phyloP scores from a whole-genome alignment of 2,329 filamentous ascomycete genomes.

The Arthrinium phaeospermum region DNA sequence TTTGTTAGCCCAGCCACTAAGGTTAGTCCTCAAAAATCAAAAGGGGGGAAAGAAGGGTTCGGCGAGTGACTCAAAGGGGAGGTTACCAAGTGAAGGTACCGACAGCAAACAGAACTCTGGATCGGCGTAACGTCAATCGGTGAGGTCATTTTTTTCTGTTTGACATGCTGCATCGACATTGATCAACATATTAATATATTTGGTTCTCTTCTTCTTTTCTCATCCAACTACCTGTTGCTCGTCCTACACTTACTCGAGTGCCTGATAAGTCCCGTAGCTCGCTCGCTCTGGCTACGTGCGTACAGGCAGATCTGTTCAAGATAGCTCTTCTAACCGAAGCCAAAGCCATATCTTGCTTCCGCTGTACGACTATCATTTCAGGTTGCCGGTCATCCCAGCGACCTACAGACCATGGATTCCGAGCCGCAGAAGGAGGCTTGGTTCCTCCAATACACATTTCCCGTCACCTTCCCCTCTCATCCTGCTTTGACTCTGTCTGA shows the following conservation, averaged over 20 bases:
- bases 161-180: not conserved
- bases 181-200: not conserved
- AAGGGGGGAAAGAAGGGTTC: not conserved
- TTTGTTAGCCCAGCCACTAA: not conserved
- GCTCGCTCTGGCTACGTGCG: not conserved
- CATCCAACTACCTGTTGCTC: not conserved
- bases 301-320: not conserved
- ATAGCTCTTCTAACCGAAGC: not conserved
- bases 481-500: not conserved
- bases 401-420: not conserved
- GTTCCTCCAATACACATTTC: constrained; percentile 11
- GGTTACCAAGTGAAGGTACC: not conserved
- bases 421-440: constrained; percentile 7
- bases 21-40: not conserved
- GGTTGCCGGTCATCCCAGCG: not conserved
- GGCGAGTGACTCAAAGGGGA: not conserved
- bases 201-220: not conserved
- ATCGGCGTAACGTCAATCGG: not conserved
- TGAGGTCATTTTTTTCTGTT: not conserved
- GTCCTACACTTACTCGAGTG: not conserved
- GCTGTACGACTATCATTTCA: not conserved
- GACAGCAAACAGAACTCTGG: not conserved
- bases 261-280: not conserved
- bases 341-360: not conserved
- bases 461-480: not conserved